Conservation (phyloP, 2,329 filamentous ascomycete genomes). For the Sordariomycetes sp. region DNA sequence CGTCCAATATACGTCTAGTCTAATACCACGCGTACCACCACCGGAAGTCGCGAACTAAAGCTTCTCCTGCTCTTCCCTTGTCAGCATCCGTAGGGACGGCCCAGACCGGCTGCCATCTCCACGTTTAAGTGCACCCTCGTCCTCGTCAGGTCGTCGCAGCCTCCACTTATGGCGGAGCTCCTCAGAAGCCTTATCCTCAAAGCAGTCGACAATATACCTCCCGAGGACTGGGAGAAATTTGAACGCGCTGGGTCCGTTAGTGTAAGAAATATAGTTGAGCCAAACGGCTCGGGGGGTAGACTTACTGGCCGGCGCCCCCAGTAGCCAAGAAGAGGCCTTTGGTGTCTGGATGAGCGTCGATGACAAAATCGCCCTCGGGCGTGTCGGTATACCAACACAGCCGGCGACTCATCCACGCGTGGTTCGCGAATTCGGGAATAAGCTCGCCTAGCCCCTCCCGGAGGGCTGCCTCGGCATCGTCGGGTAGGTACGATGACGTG, state of each 20-base stretch:
- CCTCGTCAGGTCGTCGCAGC: not conserved
- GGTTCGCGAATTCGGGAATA: slow-evolving; percentile 8
- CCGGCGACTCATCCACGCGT: slow-evolving; percentile 51
- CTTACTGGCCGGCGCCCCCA: slow-evolving; percentile 47
- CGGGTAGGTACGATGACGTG: slow-evolving; percentile 50
- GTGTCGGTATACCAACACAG: slow-evolving; percentile 74
- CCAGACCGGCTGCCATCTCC: not conserved
- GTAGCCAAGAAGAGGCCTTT: slow-evolving; percentile 49
- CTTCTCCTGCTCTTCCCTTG: not conserved
- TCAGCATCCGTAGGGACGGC: not conserved
- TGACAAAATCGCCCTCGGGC: slow-evolving; percentile 58
- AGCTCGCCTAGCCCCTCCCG: not conserved
- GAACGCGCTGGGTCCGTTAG: slow-evolving; percentile 31
- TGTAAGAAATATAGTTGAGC: not conserved
- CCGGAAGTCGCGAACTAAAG: not conserved
- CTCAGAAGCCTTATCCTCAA: slow-evolving; percentile 22
- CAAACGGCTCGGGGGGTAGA: not conserved
- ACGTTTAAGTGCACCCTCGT: not conserved
- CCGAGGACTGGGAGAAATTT: slow-evolving; percentile 60
- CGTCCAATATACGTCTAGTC: no score
- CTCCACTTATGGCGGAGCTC: not conserved
- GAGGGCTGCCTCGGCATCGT: slow-evolving; percentile 42
- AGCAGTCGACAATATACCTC: slow-evolving; percentile 45
- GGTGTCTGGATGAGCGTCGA: slow-evolving; percentile 58
- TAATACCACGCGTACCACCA: no score